Evolutionary conservation across 108 stramenopile species (phyloP).

Genomic region (Discostella stelligeroides): DNA sequence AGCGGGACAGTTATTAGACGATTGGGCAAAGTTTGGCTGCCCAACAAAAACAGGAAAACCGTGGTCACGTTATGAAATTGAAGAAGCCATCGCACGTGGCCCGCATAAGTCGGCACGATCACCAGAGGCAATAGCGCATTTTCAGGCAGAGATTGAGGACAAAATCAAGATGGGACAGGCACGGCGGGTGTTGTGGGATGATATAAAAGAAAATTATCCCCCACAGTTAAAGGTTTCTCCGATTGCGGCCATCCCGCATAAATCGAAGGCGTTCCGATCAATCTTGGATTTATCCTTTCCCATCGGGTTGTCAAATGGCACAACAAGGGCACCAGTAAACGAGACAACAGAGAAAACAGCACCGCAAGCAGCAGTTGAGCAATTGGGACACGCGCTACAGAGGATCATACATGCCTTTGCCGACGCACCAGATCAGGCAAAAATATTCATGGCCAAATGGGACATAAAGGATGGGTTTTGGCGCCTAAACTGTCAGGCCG

Average conservation of each 20-base stretch:
- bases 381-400: background rate
- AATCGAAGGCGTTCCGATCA: slow-evolving; percentile 1
- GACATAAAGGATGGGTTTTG: too few relatives aligned
- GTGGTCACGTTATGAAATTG: too few relatives aligned
- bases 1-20: too few relatives aligned
- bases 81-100: slow-evolving; percentile 1
- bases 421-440: background rate
- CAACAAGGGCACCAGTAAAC: background rate
- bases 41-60: too few relatives aligned
- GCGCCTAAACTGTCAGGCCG: background rate
- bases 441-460: too few relatives aligned
- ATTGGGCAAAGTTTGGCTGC: too few relatives aligned
- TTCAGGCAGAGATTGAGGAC: too few relatives aligned
- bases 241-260: slow-evolving; percentile 8
- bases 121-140: slow-evolving; percentile 22
- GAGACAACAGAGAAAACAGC: background rate
- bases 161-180: background rate
- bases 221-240: slow-evolving; percentile 5
- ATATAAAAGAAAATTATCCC: slow-evolving; percentile 3
- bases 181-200: background rate
- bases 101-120: slow-evolving; percentile 9
- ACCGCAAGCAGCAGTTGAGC: background rate
- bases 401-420: slow-evolving; percentile 1
- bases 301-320: too few relatives aligned
- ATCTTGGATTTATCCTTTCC: too few relatives aligned